phyloP scores from a whole-genome alignment of 345 rosid species.

The Adansonia digitata region DNA sequence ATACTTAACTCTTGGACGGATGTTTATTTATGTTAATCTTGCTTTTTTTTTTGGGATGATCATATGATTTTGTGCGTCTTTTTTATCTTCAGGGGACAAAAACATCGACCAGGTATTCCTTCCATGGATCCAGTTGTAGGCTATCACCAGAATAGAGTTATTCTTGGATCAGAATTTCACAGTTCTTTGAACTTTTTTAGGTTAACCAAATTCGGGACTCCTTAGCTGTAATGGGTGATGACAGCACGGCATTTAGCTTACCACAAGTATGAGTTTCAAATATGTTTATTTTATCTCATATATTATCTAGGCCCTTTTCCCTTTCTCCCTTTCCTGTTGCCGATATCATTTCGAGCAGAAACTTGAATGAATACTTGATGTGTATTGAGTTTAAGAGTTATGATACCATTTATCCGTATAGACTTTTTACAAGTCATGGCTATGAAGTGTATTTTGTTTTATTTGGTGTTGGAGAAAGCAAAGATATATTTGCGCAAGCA shows the following conservation, averaged over 20 bases:
- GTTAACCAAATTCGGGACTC: slow-evolving; percentile 95
- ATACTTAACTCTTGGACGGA: not conserved
- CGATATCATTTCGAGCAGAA: not conserved
- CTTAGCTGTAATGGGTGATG: slow-evolving; percentile 88
- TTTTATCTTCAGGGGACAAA: slow-evolving; percentile 70
- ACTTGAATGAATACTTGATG: not conserved
- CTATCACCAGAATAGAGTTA: not conserved
- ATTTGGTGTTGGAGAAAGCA: slow-evolving; percentile 1
- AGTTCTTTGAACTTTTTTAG: slow-evolving; percentile 33
- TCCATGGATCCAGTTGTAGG: slow-evolving; percentile 2
- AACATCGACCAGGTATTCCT: slow-evolving; percentile 76
- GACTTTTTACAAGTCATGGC: not conserved
- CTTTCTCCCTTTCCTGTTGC: not conserved
- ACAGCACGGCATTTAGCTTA: slow-evolving; percentile 96
- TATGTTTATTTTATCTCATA: slow-evolving; percentile 4
- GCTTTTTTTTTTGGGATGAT: slow-evolving; percentile 10
- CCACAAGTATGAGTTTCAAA: slow-evolving; percentile 65
- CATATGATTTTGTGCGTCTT: slow-evolving; percentile 24
- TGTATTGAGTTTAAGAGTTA: not conserved
- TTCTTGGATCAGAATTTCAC: slow-evolving; percentile 18
- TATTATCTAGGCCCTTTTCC: not conserved
- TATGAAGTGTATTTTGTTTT: not conserved
- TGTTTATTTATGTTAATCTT: slow-evolving; percentile 10
- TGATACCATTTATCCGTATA: not conserved
- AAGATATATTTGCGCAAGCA: not conserved